Percentiles rank a stretch among this genome's conserved stretches.
Conservation (phyloP, 768 basidiomycete species). For the Roridomyces roridus region DNA sequence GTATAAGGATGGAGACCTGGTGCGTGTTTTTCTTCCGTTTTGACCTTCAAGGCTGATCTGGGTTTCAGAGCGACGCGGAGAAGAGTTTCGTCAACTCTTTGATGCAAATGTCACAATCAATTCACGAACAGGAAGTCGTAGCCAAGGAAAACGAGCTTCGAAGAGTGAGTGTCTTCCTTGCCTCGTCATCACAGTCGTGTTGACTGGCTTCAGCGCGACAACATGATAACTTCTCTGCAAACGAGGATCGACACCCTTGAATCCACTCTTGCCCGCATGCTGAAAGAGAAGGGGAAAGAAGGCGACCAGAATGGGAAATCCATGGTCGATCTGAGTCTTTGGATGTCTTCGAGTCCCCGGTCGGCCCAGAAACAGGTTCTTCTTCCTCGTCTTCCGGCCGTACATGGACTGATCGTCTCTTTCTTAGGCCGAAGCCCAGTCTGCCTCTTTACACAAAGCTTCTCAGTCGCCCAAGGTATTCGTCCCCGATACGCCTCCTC, state of each 20-base stretch:
- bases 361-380: slow-evolving; percentile 19
- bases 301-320: slow-evolving; percentile 33
- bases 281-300: slow-evolving; percentile 43
- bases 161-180: slow-evolving; percentile 41
- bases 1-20: slow-evolving; percentile 55
- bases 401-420: background rate
- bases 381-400: background rate
- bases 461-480: slow-evolving; percentile 7
- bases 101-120: slow-evolving; percentile 48
- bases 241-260: slow-evolving; percentile 53
- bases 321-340: slow-evolving; percentile 47
- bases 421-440: background rate
- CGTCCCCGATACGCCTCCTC: slow-evolving; percentile 15
- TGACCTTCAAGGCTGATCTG: background rate
- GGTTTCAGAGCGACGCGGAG: slow-evolving; percentile 52
- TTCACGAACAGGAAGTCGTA: slow-evolving; percentile 59
- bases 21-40: slow-evolving; percentile 32
- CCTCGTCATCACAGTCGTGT: slow-evolving; percentile 5
- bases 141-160: slow-evolving; percentile 63
- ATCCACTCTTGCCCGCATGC: slow-evolving; percentile 48
- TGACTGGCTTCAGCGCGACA: slow-evolving; percentile 50
- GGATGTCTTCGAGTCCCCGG: slow-evolving; percentile 44
- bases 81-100: slow-evolving; percentile 54
- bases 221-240: slow-evolving; percentile 48
- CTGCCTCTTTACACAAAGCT: background rate